A percentile compares a stretch with the other conserved stretches of the same genome.
phyloP scores from a whole-genome alignment of 2,329 filamentous ascomycete genomes.

The Pseudocercospora macadamiae region DNA sequence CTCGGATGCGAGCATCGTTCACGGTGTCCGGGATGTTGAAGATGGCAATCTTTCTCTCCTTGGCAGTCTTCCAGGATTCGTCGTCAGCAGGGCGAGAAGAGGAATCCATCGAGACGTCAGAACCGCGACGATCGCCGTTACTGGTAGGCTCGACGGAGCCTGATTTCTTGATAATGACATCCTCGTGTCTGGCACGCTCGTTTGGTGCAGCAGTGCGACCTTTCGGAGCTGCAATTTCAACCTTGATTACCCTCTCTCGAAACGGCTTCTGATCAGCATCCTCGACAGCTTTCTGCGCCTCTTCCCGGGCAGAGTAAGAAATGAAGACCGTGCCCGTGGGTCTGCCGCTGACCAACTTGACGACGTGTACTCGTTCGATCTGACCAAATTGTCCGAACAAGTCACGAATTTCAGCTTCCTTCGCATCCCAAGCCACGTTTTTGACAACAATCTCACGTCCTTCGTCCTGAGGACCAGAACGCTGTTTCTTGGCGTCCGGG shows the following conservation, averaged over 20 bases:
- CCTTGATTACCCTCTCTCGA: constrained; percentile 39
- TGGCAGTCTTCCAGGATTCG: constrained; percentile 34
- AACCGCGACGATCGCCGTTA: constrained; percentile 30
- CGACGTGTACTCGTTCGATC: constrained; percentile 72
- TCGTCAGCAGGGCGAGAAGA: constrained; percentile 14
- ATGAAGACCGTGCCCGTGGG: constrained; percentile 81
- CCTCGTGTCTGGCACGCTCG: constrained; percentile 35
- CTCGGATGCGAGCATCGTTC: constrained; percentile 79
- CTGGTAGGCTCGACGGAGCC: constrained; percentile 31
- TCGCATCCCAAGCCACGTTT: constrained; percentile 76
- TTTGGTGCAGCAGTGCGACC: constrained; percentile 32
- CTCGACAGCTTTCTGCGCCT: constrained; percentile 38
- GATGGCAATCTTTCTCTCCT: constrained; percentile 74
- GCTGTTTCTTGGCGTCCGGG: constrained; percentile 74
- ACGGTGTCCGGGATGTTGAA: constrained; percentile 90
- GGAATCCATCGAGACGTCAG: constrained; percentile 35
- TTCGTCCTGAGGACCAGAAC: constrained; percentile 80
- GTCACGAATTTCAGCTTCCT: constrained; percentile 69
- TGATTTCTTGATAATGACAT: constrained; percentile 37
- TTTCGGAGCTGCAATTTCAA: constrained; percentile 36
- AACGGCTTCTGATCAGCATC: constrained; percentile 41
- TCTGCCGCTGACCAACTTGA: constrained; percentile 67
- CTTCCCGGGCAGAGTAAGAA: constrained; percentile 65
- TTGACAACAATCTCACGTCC: constrained; percentile 84
- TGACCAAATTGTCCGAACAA: constrained; percentile 76